phyloP scores from a whole-genome alignment of 306 rosid genomes.

The Cicer bijugum region DNA sequence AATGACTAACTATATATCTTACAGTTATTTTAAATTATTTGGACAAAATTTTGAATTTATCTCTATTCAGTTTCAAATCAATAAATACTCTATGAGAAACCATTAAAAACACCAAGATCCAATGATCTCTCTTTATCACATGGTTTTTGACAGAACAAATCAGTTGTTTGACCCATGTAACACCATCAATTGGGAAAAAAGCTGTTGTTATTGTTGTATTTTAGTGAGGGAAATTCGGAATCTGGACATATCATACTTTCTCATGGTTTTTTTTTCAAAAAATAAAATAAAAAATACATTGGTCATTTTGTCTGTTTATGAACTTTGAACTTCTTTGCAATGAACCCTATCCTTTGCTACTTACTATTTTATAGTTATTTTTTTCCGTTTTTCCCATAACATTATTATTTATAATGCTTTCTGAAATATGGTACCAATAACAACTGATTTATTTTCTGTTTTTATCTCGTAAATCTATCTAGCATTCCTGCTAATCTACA shows the following conservation, averaged over 20 bases:
- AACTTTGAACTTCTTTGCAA: conserved; percentile 30
- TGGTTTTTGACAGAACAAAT: neutral
- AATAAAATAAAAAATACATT: neutral
- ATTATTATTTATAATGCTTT: conserved; percentile 9
- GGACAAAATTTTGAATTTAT: conserved; percentile 13
- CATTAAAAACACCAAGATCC: conserved; percentile 2
- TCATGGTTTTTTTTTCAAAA: too few species aligned
- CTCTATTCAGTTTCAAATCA: neutral
- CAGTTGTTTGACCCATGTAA: neutral
- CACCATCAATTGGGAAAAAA: neutral
- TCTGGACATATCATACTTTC: conserved; percentile 9
- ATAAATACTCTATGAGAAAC: conserved; percentile 3
- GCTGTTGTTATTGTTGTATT: conserved; percentile 1
- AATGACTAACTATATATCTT: conserved; percentile 1
- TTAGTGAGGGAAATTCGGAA: neutral
- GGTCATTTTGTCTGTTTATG: conserved; percentile 4
- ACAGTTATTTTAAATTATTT: neutral
- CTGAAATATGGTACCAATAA: neutral
- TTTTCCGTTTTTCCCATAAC: neutral
- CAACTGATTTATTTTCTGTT: neutral
- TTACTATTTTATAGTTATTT: neutral
- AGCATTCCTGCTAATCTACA: neutral
- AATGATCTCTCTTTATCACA: neutral
- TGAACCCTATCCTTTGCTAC: conserved; percentile 15
- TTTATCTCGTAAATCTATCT: conserved; percentile 18